Evolutionary conservation across 768 basidiomycete genomes (phyloP), one percentile per base, ranked within the genome.

Genomic region (Tephrocybe sp.): DNA sequence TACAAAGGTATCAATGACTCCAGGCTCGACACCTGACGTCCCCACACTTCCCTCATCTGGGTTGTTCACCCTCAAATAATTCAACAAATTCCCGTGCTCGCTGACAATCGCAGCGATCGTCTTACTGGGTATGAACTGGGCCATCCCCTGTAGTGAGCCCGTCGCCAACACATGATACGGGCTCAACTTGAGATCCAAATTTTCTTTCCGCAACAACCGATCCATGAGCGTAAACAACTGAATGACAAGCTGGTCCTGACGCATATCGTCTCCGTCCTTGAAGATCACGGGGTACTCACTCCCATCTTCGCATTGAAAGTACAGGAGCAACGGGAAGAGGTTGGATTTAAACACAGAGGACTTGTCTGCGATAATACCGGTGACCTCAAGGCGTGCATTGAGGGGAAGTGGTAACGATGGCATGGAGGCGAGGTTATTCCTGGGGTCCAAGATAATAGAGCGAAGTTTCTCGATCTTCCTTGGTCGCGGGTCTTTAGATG

Each of bases 191-290:
- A 98, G 72, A 63, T 98, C 97, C 46, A 99, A 67, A 64, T 97
- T 97, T 72, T 98, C 97, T 69, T 95, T 96, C 51, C 93, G 74
- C 54, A 98, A 70, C 20, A 99, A 68, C 42, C 89, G 79, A 64
- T 99, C 94, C 97, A 99, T 99, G 22, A 99, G 82, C 13, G 94
- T 97, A 68, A 99, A 95, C n/a, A 98, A 77, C 67, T 99, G 97
- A 44, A 98, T 88, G 22, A 98, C 95, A 33, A 99, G 82, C 66
- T 99, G 97, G 65, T 99, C 97, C 67, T 99, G 97, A 17, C 97
- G 85, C 78, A 98, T 87, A 64, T 99, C 97, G 64, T 98, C 97
- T 12, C 97, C 97, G 59, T 98, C 95, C 69, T 98, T 99, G 79
- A 98, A 98, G 53, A 99, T 98, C 45, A 98, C 81, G 0, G 95